Evolutionary conservation across 345 rosid genomes (phyloP), one percentile per base, ranked within the genome.

Genomic region (Ailanthus altissimus): DNA sequence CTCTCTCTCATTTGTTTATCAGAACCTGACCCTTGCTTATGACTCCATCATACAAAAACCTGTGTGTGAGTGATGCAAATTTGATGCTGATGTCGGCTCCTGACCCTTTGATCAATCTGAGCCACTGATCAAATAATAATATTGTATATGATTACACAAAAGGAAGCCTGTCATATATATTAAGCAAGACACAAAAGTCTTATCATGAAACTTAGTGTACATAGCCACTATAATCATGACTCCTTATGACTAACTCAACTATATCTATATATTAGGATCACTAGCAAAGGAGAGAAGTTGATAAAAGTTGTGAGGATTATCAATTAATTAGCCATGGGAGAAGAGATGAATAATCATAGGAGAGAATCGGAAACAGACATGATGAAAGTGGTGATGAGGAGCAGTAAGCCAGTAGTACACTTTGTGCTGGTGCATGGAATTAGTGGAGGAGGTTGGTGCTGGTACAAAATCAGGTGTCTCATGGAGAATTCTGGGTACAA

Each of bases 401-500:
- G n/a, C n/a, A n/a, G 38, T 32, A 32, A 32, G 38, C 38, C 38
- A 32, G 38, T 32, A 32, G 38, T 32, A 46, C 98, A 91, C 88
- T 93, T 95, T 63, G 97, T 93, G 75, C 76, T 95, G 81, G 88
- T 93, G 32, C 99, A 95, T 46, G 98, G 99, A 50, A 43, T 90
- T 49, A 72, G 93, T 38, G 88, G 88, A 64, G 99, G 99, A 69
- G 85, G 90, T 13, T 95, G 99, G 99, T 93, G 99, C 82, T 95
- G 99, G 99, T 95, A 91, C 88, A 95, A 88, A 70, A 76, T 95
- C 78, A 82, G 87, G 69, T 79, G 90, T 66, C 87, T 91, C 32
- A 84, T 95, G 89, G 99, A 95, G 90, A 84, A 59, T 75, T 90
- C 94, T 49, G 96, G 99, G 62, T 88, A 79, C 82, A 67, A 70